These are phyloP conservation scores for Sporisorium graminicola DNA, from an alignment of 1,284 basidiomycete species.

Conservation along the genomic window DNA sequence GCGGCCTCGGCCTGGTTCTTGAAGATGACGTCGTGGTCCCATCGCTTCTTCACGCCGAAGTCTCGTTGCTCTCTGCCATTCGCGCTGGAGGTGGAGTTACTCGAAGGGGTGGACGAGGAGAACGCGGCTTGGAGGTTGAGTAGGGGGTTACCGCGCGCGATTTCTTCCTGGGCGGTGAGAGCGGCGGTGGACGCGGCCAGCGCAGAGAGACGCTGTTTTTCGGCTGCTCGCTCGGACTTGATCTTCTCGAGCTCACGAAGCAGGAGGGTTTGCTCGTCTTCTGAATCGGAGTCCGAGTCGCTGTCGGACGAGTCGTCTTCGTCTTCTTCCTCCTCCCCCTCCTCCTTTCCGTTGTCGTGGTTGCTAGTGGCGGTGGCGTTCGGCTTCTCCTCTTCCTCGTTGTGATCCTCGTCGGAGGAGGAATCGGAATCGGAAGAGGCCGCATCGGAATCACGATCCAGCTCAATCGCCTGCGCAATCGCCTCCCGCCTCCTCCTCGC, in stretches of 20 bases:
- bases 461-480: slow-evolving; percentile 14
- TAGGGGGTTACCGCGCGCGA: slow-evolving; percentile 65
- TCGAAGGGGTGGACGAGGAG: slow-evolving; percentile 25
- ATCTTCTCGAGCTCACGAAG: slow-evolving; percentile 65
- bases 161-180: slow-evolving; percentile 56
- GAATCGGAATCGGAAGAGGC: background rate
- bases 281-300: slow-evolving; percentile 12
- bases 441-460: slow-evolving; percentile 25
- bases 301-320: background rate
- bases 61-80: background rate
- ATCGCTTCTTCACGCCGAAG: slow-evolving; percentile 59
- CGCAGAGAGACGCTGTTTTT: slow-evolving; percentile 39
- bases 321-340: no score
- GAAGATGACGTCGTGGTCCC: slow-evolving; percentile 69
- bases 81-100: no score
- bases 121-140: slow-evolving; percentile 62
- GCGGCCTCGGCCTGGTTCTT: slow-evolving; percentile 62
- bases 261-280: slow-evolving; percentile 59
- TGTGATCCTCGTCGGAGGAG: slow-evolving; percentile 31
- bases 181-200: slow-evolving; percentile 15
- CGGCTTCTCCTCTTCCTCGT: slow-evolving; percentile 26
- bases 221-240: slow-evolving; percentile 59
- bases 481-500: slow-evolving; percentile 22
- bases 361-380: slow-evolving; percentile 6
- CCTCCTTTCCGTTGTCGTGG: slow-evolving; percentile 16